Evolutionary conservation across 208 protist species (phyloP).

Genomic region (Tetramitus jugosus): DNA sequence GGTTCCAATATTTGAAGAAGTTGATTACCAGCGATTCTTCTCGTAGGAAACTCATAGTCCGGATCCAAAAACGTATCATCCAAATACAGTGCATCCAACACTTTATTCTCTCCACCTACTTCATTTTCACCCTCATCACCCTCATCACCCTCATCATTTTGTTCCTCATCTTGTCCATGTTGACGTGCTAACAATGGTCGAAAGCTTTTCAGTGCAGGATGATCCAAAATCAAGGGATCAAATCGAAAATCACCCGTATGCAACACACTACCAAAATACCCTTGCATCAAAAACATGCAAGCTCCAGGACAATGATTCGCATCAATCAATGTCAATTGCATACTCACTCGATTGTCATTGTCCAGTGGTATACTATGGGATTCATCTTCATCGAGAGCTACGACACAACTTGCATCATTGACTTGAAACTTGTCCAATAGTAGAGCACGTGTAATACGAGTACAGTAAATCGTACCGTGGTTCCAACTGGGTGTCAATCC

Average conservation of each 20-base stretch:
- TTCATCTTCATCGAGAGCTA: not conserved
- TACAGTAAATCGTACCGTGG: slow-evolving; percentile 28
- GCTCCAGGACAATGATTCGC: slow-evolving; percentile 30
- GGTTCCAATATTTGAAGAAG: no score
- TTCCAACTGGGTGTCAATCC: slow-evolving; percentile 31
- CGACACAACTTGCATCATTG: not conserved
- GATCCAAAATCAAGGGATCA: slow-evolving; percentile 5
- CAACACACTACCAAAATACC: slow-evolving; percentile 33
- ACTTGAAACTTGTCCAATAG: slow-evolving; percentile 29
- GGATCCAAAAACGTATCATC: slow-evolving; percentile 34
- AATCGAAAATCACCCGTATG: slow-evolving; percentile 36
- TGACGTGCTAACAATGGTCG: no score
- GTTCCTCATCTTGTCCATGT: no score
- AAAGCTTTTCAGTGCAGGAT: not conserved
- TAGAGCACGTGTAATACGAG: slow-evolving; percentile 19
- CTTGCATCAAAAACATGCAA: slow-evolving; percentile 30
- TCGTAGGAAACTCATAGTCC: slow-evolving; percentile 26
- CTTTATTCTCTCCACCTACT: not conserved
- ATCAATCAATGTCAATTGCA: slow-evolving; percentile 27
- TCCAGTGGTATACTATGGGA: slow-evolving; percentile 4
- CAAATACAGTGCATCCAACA: slow-evolving; percentile 30
- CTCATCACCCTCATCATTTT: no score
- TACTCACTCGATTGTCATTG: not conserved
- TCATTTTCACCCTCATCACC: not conserved
- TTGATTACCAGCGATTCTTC: not conserved